Conservation (phyloP, 192 early-diverging fungal genomes). For the Mortierella alpina region DNA sequence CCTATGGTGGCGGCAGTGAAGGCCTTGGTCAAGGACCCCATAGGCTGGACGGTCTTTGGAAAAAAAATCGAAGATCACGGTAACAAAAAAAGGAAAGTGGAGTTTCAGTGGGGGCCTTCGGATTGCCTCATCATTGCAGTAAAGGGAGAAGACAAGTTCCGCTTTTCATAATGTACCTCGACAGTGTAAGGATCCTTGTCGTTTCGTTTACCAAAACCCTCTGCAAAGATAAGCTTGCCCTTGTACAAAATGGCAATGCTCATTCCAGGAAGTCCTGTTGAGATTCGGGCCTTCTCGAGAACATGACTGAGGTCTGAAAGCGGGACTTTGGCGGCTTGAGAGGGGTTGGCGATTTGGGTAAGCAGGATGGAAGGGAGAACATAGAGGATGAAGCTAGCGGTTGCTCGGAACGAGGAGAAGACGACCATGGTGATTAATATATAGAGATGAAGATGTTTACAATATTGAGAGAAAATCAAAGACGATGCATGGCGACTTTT, state of each 20-base stretch:
- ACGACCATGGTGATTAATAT: no score
- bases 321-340: no score
- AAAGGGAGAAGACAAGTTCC: background rate
- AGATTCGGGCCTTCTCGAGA: no score
- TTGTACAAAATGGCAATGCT: slow-evolving; percentile 29
- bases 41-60: slow-evolving; percentile 11
- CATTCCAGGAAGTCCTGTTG: slow-evolving; percentile 18
- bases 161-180: slow-evolving; percentile 8
- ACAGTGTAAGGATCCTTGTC: slow-evolving; percentile 20
- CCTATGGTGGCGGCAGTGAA: slow-evolving; percentile 37
- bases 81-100: background rate
- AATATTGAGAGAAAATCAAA: no score
- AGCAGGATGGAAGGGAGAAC: no score
- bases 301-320: no score
- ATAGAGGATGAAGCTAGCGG: no score
- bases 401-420: no score
- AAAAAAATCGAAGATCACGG: background rate
- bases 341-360: no score
- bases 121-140: background rate
- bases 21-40: slow-evolving; percentile 20
- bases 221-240: slow-evolving; percentile 33
- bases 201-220: slow-evolving; percentile 29
- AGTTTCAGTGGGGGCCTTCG: background rate
- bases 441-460: no score
- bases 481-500: no score